Evolutionary conservation across 805 yeast species (phyloP), one percentile per base, ranked within the genome.

Genomic region (Sugiyamaella smithiae): DNA sequence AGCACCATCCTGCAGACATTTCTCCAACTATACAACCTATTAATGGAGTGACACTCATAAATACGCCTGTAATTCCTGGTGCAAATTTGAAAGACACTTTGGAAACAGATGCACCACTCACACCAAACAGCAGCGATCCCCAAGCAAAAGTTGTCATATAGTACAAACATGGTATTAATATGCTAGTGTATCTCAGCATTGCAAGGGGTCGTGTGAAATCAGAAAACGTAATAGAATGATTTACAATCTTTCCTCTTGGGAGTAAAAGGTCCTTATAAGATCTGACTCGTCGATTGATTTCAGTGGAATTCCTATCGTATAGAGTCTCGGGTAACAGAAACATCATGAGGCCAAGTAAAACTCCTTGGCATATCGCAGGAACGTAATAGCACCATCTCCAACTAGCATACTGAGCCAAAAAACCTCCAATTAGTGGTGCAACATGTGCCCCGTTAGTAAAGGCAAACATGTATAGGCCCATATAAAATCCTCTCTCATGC

Each of bases 371-470:
- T 6, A 44, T 36, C 11, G 43, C 48, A 6, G 48, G 43, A 29
- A 36, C 19, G 31, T 37, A 32, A 14, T 37, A 32, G 23, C 41
- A 36, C 87, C 86, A 82, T 69, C 87, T 74, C 88, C 87, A 82
- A 23, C 82, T 77, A 11, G 69, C 73, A 52, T 74, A 65, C 57
- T 77, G 83, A 48, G 78, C 81, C 52, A 81, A 67, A 49, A 69
- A 73, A 35, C 85, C 70, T 28, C 81, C 81, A 32, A 77, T 53
- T 9, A 77, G 54, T 1, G 82, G 81, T 11, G 79, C 80, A 16
- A 73, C 41, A 4, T 72, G 64, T 2, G 78, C 78, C 11, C 80
- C 81, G 40, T 70, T 62, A 33, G 72, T 74, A 1, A 77, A 74
- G 46, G 72, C 77, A 25, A 73, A 51, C 16, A 74, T 65, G 81